Base-by-base conservation (phyloP, 768 basidiomycete genomes). In the Glaciozyma martinii region DNA sequence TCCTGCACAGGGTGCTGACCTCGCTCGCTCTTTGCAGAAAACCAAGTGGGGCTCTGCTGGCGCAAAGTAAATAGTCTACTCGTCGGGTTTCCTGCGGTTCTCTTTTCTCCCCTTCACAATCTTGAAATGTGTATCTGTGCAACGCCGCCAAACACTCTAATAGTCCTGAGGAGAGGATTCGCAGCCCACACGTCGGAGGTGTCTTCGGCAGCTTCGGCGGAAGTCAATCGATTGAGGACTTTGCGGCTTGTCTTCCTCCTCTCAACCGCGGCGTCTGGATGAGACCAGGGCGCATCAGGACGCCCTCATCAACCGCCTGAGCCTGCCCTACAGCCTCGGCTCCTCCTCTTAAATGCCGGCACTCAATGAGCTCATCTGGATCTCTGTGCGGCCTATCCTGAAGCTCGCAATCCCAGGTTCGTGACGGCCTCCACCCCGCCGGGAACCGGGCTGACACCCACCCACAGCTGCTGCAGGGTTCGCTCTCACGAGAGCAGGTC, bases 391-490 rank as follows among this genome's bases (percentile, higher is more conserved):
- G 5, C 37, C 37, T 2, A 40, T 40, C 5, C 10, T 40, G 10
- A 40, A 40, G 37, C 37, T 40, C 12, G 37, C 12, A 13, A 40
- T 40, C 12, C 37, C 37, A 40, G 37, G 37, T 40, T 2, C 37
- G 37, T 40, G 37, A 40, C 10, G 10, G 37, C 37, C 37, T 6
- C 7, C 37, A 6, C 3, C 37, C 37, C 15, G 5, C 21, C 3
- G 21, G 3, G 19, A 21, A 19, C 61, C 7, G 21, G 19, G 23
- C 44, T 13, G 30, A 29, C 10, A 8, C 18, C 32, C 6, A 6
- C 43, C 53, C 23, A 54, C 63, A 3, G 58, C 54, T 1, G 62
- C 21, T 9, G 32, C 60, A 2, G 69, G 66, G 9, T 70, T 70
- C 50, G 5, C 29, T 7, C 60, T 70, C n/a, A 61, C 56, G 16